phyloP scores from a whole-genome alignment of 2,329 filamentous ascomycete species.

The Aphanoascus verrucosus region DNA sequence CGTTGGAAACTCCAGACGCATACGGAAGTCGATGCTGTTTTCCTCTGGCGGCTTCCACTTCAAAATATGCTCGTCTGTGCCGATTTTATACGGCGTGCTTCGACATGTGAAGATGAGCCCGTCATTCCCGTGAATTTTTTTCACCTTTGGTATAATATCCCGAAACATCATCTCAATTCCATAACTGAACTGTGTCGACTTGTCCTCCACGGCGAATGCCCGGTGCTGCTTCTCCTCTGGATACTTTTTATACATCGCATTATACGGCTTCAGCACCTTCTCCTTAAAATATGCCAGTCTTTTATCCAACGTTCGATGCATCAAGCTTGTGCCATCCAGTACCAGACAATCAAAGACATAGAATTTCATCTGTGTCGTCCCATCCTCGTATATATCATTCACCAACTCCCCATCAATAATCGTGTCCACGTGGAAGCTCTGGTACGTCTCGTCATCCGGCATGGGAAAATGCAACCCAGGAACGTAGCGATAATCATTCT shows the following conservation, averaged over 20 bases:
- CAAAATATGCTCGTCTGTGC: conserved; percentile 84
- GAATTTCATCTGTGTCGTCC: conserved; percentile 62
- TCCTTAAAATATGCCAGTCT: conserved; percentile 77
- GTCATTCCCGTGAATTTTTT: conserved; percentile 72
- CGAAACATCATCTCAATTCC: conserved; percentile 87
- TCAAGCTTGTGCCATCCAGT: conserved; percentile 64
- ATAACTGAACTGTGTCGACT: conserved; percentile 81
- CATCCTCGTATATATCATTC: conserved; percentile 62
- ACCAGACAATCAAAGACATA: conserved; percentile 81
- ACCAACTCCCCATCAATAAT: conserved; percentile 91
- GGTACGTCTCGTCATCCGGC: conserved; percentile 47
- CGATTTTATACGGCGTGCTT: conserved; percentile 71
- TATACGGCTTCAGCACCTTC: conserved; percentile 67
- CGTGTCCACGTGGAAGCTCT: conserved; percentile 65
- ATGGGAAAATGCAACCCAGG: conserved; percentile 71
- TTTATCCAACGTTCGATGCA: conserved; percentile 74
- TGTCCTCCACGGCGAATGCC: conserved; percentile 75
- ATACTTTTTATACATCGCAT: conserved; percentile 60
- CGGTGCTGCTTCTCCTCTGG: conserved; percentile 60
- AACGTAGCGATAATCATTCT: conserved; percentile 92
- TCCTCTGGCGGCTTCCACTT: conserved; percentile 97
- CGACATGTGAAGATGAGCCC: conserved; percentile 97
- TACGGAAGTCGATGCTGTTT: conserved; percentile 86
- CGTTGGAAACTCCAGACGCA: conserved; percentile 64
- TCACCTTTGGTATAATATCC: conserved; percentile 68